A percentile compares a stretch with the other conserved stretches of the same genome.
These are phyloP conservation scores for Sarocladium strictum DNA, from an alignment of 2,329 filamentous ascomycete genomes.

Conservation along the genomic window DNA sequence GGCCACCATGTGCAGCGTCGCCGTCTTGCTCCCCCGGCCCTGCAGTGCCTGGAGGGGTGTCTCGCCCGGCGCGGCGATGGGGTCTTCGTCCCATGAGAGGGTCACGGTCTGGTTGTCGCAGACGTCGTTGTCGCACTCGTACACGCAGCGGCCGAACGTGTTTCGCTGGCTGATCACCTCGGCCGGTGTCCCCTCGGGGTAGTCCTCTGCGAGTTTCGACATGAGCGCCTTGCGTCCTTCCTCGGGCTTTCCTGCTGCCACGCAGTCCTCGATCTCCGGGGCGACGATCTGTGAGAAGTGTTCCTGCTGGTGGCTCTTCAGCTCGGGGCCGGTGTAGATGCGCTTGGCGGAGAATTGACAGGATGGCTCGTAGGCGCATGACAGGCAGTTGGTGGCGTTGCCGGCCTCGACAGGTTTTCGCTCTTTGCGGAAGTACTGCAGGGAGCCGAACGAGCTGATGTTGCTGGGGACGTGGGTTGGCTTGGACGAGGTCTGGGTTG, in stretches of 20 bases:
- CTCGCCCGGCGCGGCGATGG: slow-evolving; percentile 31
- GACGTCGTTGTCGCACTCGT: slow-evolving; percentile 87
- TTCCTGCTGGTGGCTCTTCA: slow-evolving; percentile 58
- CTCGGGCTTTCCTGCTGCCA: slow-evolving; percentile 30
- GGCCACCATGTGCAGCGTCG: slow-evolving; percentile 89
- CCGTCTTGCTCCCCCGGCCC: slow-evolving; percentile 55
- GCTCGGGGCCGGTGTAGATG: slow-evolving; percentile 59
- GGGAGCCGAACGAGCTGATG: slow-evolving; percentile 66
- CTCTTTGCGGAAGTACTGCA: slow-evolving; percentile 70
- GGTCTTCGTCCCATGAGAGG: slow-evolving; percentile 70
- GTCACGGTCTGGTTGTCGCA: slow-evolving; percentile 90
- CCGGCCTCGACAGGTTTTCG: slow-evolving; percentile 74
- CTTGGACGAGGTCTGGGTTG: slow-evolving; percentile 37
- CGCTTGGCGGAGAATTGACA: slow-evolving; percentile 84
- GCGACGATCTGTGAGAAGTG: slow-evolving; percentile 91
- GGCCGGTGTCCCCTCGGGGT: slow-evolving; percentile 41
- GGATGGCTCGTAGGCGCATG: slow-evolving; percentile 59
- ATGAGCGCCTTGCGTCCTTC: slow-evolving; percentile 34
- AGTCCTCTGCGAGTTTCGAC: slow-evolving; percentile 44
- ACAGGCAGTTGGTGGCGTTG: slow-evolving; percentile 77
- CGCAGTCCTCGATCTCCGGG: slow-evolving; percentile 81
- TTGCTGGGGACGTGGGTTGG: slow-evolving; percentile 66
- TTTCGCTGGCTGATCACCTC: slow-evolving; percentile 45
- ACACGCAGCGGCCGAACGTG: slow-evolving; percentile 92
- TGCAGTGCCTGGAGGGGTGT: not conserved